Percentiles rank a stretch among this genome's conserved stretches.
Conservation (phyloP, 2,329 filamentous ascomycete genomes). For the Rhexocercosporidium sp. region DNA sequence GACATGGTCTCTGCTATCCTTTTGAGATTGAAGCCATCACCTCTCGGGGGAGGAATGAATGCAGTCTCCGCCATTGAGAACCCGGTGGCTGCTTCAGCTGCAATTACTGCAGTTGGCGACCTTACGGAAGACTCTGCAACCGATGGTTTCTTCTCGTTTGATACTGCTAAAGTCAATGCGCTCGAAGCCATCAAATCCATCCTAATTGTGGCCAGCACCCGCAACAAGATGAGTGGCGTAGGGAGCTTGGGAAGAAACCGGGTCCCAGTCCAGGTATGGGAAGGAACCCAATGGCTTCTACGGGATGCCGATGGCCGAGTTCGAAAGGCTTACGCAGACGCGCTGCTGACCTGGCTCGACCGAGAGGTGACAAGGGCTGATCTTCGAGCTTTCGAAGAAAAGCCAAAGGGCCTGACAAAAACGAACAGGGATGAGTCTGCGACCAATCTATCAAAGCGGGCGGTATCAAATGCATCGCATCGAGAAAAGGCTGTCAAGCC, state of each 20-base stretch:
- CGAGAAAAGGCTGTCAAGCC: slow-evolving; percentile 39
- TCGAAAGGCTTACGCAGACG: slow-evolving; percentile 83
- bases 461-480: slow-evolving; percentile 69
- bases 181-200: slow-evolving; percentile 83
- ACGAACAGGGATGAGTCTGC: slow-evolving; percentile 38
- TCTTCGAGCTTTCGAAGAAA: slow-evolving; percentile 64
- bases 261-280: slow-evolving; percentile 86
- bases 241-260: slow-evolving; percentile 73
- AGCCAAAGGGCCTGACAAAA: slow-evolving; percentile 48
- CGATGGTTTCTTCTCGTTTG: slow-evolving; percentile 66
- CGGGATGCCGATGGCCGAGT: slow-evolving; percentile 80
- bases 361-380: slow-evolving; percentile 76
- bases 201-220: slow-evolving; percentile 78
- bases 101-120: slow-evolving; percentile 53
- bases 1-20: slow-evolving; percentile 91
- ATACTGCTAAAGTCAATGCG: slow-evolving; percentile 66
- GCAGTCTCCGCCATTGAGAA: slow-evolving; percentile 51
- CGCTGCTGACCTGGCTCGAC: slow-evolving; percentile 82
- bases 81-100: slow-evolving; percentile 50
- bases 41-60: slow-evolving; percentile 49
- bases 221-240: slow-evolving; percentile 61
- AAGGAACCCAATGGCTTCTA: slow-evolving; percentile 93
- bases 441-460: slow-evolving; percentile 53
- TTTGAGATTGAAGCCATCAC: slow-evolving; percentile 72
- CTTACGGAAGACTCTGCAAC: slow-evolving; percentile 57